Percentiles rank a stretch among this genome's conserved stretches.
phyloP scores from a whole-genome alignment of 2,329 filamentous ascomycete species.

The Epichloe hybrida region DNA sequence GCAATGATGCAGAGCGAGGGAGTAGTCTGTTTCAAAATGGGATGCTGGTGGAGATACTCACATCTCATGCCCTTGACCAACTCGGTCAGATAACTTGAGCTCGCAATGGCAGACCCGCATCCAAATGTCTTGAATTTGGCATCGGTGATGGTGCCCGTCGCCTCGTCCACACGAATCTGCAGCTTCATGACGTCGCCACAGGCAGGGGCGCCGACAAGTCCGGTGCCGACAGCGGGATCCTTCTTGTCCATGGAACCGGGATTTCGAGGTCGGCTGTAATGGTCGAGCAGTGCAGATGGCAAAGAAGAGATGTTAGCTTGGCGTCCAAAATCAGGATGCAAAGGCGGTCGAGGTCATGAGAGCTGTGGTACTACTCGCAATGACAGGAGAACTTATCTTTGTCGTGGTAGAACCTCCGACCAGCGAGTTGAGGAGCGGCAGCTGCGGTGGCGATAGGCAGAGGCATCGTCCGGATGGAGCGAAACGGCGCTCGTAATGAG shows the following conservation, averaged over 20 bases:
- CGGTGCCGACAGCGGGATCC: conserved; percentile 77
- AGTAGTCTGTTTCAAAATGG: too few species aligned
- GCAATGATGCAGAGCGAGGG: not conserved
- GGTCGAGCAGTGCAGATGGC: conserved; percentile 22
- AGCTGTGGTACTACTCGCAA: not conserved
- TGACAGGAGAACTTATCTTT: conserved; percentile 19
- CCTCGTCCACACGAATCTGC: conserved; percentile 71
- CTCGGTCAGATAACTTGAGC: conserved; percentile 77
- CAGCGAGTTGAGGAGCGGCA: conserved; percentile 17
- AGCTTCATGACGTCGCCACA: conserved; percentile 85
- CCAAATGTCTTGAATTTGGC: conserved; percentile 98
- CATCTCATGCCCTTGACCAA: conserved; percentile 81
- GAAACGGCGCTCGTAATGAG: conserved; percentile 8
- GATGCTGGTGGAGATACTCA: not conserved
- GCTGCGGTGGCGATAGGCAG: conserved; percentile 6
- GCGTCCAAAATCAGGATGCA: not conserved
- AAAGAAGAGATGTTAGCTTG: conserved; percentile 4
- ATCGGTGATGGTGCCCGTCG: conserved; percentile 78
- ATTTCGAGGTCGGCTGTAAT: conserved; percentile 40
- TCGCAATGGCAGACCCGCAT: conserved; percentile 88
- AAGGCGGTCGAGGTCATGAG: not conserved
- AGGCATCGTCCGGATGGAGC: conserved; percentile 7
- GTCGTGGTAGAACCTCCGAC: conserved; percentile 33
- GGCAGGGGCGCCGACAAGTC: conserved; percentile 77
- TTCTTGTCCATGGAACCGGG: conserved; percentile 53